Evolutionary conservation across 768 basidiomycete species (phyloP).

Genomic region (Chiua virens): DNA sequence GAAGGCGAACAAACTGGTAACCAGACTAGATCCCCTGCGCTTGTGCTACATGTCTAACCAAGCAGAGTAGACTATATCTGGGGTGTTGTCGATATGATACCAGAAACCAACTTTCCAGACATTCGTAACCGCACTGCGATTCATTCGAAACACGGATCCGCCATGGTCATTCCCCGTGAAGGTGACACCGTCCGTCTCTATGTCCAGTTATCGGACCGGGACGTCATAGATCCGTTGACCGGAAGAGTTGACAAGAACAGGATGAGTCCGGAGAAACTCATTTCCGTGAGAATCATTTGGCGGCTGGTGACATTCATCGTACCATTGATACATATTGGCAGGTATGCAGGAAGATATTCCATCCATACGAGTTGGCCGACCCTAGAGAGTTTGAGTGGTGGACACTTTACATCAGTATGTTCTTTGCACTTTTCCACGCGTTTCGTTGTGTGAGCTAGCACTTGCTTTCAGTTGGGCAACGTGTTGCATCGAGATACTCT

Average conservation of each 20-base stretch:
- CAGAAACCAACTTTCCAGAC: constrained; percentile 75
- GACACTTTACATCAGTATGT: constrained; percentile 68
- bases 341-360: constrained; percentile 55
- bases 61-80: constrained; percentile 62
- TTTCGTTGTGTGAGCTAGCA: not conserved
- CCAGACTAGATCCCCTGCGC: not conserved
- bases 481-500: constrained; percentile 65
- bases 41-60: not conserved
- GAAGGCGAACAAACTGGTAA: constrained; percentile 47
- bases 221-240: constrained; percentile 42
- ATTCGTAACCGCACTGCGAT: constrained; percentile 63
- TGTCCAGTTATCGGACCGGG: constrained; percentile 60
- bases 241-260: constrained; percentile 56
- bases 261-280: constrained; percentile 49
- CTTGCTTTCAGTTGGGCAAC: constrained; percentile 60
- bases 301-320: too few species aligned
- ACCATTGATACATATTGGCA: constrained; percentile 18
- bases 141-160: constrained; percentile 68
- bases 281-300: constrained; percentile 44
- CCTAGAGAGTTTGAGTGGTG: constrained; percentile 65
- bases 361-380: constrained; percentile 53
- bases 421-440: not conserved
- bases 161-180: constrained; percentile 76
- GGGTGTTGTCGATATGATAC: constrained; percentile 78
- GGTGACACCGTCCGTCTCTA: constrained; percentile 68